A percentile compares a stretch with the other conserved stretches of the same genome.
Evolutionary conservation across 169 alveolate species (phyloP).

Genomic region (Eimeria necatrix): DNA sequence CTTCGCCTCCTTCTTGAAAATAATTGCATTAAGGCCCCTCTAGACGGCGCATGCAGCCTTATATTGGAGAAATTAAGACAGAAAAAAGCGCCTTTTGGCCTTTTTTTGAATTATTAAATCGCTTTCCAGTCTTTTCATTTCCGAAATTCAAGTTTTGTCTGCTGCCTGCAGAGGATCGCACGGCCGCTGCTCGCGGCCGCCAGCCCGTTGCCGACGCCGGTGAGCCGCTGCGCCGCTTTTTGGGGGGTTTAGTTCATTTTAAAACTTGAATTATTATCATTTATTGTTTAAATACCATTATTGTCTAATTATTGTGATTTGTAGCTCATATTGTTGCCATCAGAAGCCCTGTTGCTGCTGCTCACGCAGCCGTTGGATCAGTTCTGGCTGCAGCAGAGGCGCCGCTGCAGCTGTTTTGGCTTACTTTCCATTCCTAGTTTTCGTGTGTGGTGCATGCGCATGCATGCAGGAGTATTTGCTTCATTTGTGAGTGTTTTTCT

Average conservation of each 20-base stretch:
- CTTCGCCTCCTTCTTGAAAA: not conserved
- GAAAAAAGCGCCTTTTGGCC: not conserved
- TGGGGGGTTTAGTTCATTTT: too few relatives aligned
- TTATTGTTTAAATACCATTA: not conserved
- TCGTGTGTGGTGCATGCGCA: too few relatives aligned
- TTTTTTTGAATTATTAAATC: not conserved
- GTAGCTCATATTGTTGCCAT: not conserved
- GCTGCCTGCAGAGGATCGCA: conserved; percentile 15
- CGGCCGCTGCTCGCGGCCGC: conserved; percentile 73
- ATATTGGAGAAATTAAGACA: not conserved
- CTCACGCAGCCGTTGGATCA: too few relatives aligned
- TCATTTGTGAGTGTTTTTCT: not conserved
- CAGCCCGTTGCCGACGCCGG: conserved; percentile 33
- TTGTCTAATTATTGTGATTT: not conserved
- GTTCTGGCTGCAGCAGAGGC: too few relatives aligned
- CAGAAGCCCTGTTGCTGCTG: too few relatives aligned
- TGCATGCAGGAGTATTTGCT: too few relatives aligned
- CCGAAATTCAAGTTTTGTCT: too few relatives aligned
- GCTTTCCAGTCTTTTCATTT: too few relatives aligned
- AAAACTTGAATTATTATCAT: not conserved
- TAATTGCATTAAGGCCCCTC: not conserved
- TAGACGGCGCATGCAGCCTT: not conserved
- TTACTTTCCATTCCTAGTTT: too few relatives aligned
- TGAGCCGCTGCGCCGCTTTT: not conserved
- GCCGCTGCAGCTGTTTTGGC: too few relatives aligned